A percentile compares a stretch with the other conserved stretches of the same genome.
Evolutionary conservation across 2,329 filamentous ascomycete species (phyloP).

Genomic region (Sporothrix dimorphospora): DNA sequence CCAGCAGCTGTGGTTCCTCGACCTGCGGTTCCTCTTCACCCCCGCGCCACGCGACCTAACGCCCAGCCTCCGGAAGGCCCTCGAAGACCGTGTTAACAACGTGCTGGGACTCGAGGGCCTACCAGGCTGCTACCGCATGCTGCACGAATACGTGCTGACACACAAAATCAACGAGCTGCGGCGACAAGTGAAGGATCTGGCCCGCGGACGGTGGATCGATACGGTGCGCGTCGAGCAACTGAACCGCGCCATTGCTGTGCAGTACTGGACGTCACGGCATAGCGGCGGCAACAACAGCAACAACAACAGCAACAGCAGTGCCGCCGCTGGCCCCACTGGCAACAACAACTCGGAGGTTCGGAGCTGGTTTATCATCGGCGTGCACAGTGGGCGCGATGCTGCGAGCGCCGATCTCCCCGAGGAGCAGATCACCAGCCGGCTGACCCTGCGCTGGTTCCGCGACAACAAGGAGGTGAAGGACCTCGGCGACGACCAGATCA

Average conservation of each 20-base stretch:
- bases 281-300: constrained; percentile 25
- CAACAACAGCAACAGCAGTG: not conserved
- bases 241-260: constrained; percentile 79
- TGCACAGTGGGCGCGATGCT: constrained; percentile 49
- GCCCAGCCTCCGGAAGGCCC: constrained; percentile 62
- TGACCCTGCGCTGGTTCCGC: constrained; percentile 80
- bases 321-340: constrained; percentile 43
- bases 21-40: constrained; percentile 81
- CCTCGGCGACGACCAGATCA: constrained; percentile 43
- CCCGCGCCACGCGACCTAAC: constrained; percentile 67
- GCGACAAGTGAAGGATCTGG: constrained; percentile 74
- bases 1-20: constrained; percentile 91
- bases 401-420: constrained; percentile 38
- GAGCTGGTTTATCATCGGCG: constrained; percentile 88
- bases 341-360: constrained; percentile 17
- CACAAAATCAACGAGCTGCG: constrained; percentile 85
- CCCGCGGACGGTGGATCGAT: constrained; percentile 74
- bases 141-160: constrained; percentile 86
- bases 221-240: constrained; percentile 77
- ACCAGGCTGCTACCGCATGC: constrained; percentile 77
- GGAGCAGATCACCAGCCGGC: constrained; percentile 53
- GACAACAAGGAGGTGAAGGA: constrained; percentile 75
- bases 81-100: constrained; percentile 75
- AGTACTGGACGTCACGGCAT: constrained; percentile 81
- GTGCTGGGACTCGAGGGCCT: constrained; percentile 72